phyloP scores from a whole-genome alignment of 441 rosid genomes.

The Gossypium gossypioides region DNA sequence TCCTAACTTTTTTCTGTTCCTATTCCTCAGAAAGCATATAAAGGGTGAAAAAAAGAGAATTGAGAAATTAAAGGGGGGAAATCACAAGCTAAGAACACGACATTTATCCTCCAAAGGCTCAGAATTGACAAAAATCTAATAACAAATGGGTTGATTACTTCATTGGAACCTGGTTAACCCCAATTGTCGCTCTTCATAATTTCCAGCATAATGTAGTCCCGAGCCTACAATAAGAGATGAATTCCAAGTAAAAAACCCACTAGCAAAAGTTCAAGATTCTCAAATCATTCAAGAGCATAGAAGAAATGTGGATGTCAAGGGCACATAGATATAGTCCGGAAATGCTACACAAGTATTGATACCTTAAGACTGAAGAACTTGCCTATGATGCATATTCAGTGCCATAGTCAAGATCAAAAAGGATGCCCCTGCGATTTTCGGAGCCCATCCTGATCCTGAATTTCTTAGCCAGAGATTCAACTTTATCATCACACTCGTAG shows the following conservation, averaged over 20 bases:
- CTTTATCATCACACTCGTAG: conserved; percentile 47
- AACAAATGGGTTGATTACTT: conserved; percentile 13
- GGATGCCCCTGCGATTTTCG: conserved; percentile 60
- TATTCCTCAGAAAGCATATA: conserved; percentile 8
- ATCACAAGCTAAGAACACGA: conserved; percentile 12
- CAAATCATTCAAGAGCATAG: not conserved
- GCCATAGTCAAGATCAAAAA: conserved; percentile 63
- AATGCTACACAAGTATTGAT: not conserved
- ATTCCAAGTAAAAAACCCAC: not conserved
- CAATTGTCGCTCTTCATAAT: not conserved
- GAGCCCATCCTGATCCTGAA: conserved; percentile 53
- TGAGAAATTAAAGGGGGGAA: no score
- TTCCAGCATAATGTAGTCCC: conserved; percentile 1
- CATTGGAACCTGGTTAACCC: not conserved
- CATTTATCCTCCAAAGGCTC: conserved; percentile 7
- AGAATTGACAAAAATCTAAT: conserved; percentile 16
- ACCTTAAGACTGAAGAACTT: conserved; percentile 11
- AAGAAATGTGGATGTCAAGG: not conserved
- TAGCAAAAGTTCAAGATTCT: not conserved
- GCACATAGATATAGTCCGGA: not conserved
- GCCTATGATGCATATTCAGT: conserved; percentile 40
- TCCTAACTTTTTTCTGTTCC: not conserved
- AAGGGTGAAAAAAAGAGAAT: not conserved
- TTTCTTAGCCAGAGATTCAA: conserved; percentile 45
- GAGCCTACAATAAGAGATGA: conserved; percentile 16